A percentile compares a stretch with the other conserved stretches of the same genome.
Conservation (phyloP, 805 yeast genomes). For the Scheffersomyces ergatensis region DNA sequence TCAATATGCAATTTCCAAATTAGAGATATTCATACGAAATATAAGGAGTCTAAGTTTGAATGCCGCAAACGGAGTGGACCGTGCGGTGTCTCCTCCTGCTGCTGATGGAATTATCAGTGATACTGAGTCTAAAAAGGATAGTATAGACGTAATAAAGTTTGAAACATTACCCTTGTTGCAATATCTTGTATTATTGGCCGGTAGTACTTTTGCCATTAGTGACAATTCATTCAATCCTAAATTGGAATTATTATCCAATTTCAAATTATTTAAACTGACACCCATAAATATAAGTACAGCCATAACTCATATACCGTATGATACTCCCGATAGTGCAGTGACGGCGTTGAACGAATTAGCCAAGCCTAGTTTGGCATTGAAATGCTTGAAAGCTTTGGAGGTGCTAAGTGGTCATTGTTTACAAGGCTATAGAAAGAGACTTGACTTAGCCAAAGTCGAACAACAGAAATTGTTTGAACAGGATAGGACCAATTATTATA, state of each 20-base stretch:
- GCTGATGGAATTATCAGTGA: background rate
- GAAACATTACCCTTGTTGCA: constrained; percentile 28
- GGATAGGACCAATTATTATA: constrained; percentile 8
- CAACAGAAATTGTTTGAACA: constrained; percentile 7
- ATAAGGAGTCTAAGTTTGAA: constrained; percentile 13
- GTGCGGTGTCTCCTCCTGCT: background rate
- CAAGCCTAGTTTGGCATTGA: constrained; percentile 14
- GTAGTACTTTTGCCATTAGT: constrained; percentile 35
- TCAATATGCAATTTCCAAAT: constrained; percentile 49
- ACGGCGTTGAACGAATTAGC: constrained; percentile 32
- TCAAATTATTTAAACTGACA: constrained; percentile 20
- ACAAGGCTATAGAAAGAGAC: constrained; percentile 38
- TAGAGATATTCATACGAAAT: constrained; percentile 34
- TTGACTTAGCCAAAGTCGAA: constrained; percentile 23
- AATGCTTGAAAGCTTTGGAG: constrained; percentile 27
- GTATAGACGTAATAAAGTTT: too few species aligned
- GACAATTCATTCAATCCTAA: constrained; percentile 28
- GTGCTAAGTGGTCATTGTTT: constrained; percentile 23
- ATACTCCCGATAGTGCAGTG: constrained; percentile 32
- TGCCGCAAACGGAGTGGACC: constrained; percentile 19
- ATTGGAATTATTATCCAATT: constrained; percentile 26
- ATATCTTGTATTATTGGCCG: constrained; percentile 29
- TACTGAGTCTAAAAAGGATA: background rate
- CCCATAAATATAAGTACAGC: constrained; percentile 23
- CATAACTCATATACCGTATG: constrained; percentile 41